Conservation (phyloP, 805 yeast genomes). For the Ogataea sp. region DNA sequence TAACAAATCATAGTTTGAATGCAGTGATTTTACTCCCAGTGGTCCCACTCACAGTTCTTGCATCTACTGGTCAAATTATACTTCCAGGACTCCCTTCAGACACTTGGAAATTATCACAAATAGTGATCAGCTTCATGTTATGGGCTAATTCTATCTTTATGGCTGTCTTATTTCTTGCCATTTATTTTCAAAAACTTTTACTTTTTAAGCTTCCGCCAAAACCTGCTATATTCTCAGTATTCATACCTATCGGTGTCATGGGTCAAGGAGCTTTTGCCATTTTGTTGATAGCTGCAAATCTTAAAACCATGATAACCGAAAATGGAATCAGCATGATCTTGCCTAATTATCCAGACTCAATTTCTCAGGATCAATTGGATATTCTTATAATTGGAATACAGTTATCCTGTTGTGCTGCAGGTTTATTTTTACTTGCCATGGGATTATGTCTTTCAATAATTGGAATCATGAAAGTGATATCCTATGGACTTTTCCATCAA, state of each 20-base stretch:
- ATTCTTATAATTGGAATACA: constrained; percentile 4
- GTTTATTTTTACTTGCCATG: constrained; percentile 22
- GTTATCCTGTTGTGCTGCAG: neutral
- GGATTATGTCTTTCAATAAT: constrained; percentile 33
- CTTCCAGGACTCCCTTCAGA: constrained; percentile 25
- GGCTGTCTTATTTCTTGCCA: constrained; percentile 45
- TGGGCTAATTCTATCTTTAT: constrained; percentile 65
- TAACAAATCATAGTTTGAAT: constrained; percentile 34
- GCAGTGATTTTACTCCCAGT: constrained; percentile 62
- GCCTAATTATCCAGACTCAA: neutral
- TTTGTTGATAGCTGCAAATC: constrained; percentile 20
- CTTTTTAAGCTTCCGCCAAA: constrained; percentile 53
- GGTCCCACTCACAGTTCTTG: constrained; percentile 72
- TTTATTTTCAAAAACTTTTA: constrained; percentile 54
- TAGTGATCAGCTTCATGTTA: constrained; percentile 46
- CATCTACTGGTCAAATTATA: constrained; percentile 61
- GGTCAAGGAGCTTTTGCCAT: constrained; percentile 81
- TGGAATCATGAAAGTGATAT: constrained; percentile 27
- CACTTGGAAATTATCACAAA: constrained; percentile 40
- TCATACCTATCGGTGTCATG: constrained; percentile 74
- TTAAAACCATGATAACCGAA: constrained; percentile 8
- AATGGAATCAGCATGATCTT: neutral
- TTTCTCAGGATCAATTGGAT: constrained; percentile 39
- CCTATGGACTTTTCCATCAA: constrained; percentile 22
- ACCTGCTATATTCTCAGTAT: constrained; percentile 49